Conservation (phyloP, 1,284 basidiomycete genomes). For the Cerioporus squamosus region DNA sequence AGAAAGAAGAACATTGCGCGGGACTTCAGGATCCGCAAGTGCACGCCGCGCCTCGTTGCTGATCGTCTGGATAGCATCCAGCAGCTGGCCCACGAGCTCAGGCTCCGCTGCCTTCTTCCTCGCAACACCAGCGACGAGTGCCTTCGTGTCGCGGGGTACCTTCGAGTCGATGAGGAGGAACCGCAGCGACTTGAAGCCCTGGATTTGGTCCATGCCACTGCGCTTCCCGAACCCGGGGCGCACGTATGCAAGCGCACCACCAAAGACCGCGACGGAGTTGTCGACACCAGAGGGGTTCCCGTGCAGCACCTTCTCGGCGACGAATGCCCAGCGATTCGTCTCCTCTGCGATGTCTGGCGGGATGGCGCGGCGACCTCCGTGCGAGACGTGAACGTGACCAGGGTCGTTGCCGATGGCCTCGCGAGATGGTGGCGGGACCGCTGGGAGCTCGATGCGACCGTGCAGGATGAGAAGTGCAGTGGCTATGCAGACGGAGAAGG, state of each 20-base stretch:
- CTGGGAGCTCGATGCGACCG: conserved; percentile 60
- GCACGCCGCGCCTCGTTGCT: conserved; percentile 79
- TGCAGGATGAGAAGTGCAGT: conserved; percentile 81
- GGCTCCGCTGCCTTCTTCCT: conserved; percentile 79
- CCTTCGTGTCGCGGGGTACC: conserved; percentile 93
- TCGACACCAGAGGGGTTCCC: conserved; percentile 98
- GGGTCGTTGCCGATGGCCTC: conserved; percentile 42
- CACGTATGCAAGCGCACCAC: conserved; percentile 92
- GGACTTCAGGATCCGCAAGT: conserved; percentile 76
- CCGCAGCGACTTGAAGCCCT: conserved; percentile 73
- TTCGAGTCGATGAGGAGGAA: conserved; percentile 95
- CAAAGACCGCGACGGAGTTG: conserved; percentile 93
- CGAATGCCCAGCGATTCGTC: conserved; percentile 93
- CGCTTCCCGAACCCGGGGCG: conserved; percentile 78
- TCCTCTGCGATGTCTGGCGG: conserved; percentile 66
- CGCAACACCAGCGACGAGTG: conserved; percentile 88
- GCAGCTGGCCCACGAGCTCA: conserved; percentile 72
- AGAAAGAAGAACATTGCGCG: conserved; percentile 63
- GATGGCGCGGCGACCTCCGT: conserved; percentile 68
- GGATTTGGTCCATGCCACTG: conserved; percentile 83
- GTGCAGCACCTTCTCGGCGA: conserved; percentile 96
- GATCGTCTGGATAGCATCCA: conserved; percentile 82
- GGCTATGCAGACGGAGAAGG: conserved; percentile 89
- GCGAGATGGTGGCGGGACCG: conserved; percentile 48
- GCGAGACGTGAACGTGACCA: conserved; percentile 64